phyloP scores from a whole-genome alignment of 495 filamentous ascomycete genomes.

The Penicillium subrubescens region DNA sequence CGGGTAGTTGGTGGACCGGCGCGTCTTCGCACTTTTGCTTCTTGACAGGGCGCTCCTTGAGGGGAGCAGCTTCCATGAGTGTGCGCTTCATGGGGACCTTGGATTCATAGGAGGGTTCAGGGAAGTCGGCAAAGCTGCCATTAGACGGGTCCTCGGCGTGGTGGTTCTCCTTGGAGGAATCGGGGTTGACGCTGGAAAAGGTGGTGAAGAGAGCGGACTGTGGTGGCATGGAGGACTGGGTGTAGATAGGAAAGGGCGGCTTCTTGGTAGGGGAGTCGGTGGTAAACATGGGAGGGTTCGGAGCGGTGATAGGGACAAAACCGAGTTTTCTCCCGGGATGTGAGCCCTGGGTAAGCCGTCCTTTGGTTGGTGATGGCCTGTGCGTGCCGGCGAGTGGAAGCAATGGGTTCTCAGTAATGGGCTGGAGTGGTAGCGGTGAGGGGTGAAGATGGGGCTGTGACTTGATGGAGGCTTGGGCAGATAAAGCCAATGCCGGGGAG shows the following conservation, averaged over 20 bases:
- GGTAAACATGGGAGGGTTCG: slow-evolving; percentile 59
- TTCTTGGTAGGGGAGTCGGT: slow-evolving; percentile 91
- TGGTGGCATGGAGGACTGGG: slow-evolving; percentile 53
- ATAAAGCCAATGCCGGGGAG: slow-evolving; percentile 60
- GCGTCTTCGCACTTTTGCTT: slow-evolving; percentile 56
- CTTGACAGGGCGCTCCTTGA: slow-evolving; percentile 71
- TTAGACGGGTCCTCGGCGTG: slow-evolving; percentile 47
- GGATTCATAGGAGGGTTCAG: slow-evolving; percentile 58
- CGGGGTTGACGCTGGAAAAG: slow-evolving; percentile 51
- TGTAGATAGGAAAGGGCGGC: slow-evolving; percentile 51
- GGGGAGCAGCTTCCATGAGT: slow-evolving; percentile 72
- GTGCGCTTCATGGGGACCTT: slow-evolving; percentile 65
- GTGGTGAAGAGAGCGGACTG: slow-evolving; percentile 68
- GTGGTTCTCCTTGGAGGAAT: slow-evolving; percentile 67
- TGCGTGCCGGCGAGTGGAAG: slow-evolving; percentile 54
- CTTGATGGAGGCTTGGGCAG: slow-evolving; percentile 53
- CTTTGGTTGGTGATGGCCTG: slow-evolving; percentile 62
- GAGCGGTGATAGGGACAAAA: slow-evolving; percentile 72
- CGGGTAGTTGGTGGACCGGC: slow-evolving; percentile 57
- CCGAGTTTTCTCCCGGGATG: slow-evolving; percentile 40
- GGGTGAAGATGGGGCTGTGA: slow-evolving; percentile 45
- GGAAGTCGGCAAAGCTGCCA: slow-evolving; percentile 56
- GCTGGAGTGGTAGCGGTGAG: slow-evolving; percentile 53
- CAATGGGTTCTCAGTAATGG: slow-evolving; percentile 48
- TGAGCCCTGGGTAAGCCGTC: slow-evolving; percentile 45